A percentile compares a stretch with the other conserved stretches of the same genome.
Evolutionary conservation across 176 grass and related monocot genomes (phyloP).

Genomic region (Thalia dealbata): DNA sequence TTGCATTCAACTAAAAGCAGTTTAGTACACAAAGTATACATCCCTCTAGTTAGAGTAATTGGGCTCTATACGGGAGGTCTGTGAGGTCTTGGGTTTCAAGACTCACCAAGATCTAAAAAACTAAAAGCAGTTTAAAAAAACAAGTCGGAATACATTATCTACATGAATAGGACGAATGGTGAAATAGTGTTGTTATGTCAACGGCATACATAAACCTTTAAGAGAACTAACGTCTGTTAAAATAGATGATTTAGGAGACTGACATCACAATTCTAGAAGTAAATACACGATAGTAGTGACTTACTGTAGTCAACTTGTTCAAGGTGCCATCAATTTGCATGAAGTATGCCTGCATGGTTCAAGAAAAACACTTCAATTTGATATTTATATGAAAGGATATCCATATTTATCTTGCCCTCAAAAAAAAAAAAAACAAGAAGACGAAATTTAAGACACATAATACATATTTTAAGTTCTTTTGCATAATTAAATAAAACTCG

Average conservation of each 20-base stretch:
- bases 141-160: background rate
- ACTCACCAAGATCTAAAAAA: no score
- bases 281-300: constrained; percentile 4
- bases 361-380: background rate
- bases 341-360: constrained; percentile 82
- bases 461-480: no score
- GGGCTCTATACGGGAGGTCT: no score
- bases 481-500: no score
- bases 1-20: background rate
- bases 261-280: background rate
- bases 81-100: no score
- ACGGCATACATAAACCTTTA: background rate
- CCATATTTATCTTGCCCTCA: background rate
- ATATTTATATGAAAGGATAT: background rate
- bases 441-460: no score
- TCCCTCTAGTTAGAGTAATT: no score
- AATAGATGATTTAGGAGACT: background rate
- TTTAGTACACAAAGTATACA: no score
- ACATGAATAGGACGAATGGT: background rate
- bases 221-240: background rate
- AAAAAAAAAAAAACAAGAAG: no score
- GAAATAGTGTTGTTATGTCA: background rate
- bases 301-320: constrained; percentile 93
- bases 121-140: background rate
- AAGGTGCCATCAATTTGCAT: constrained; percentile 99